These are phyloP conservation scores for Microdochium trichocladiopsis DNA, from an alignment of 2,329 filamentous ascomycete genomes.

Conservation along the genomic window DNA sequence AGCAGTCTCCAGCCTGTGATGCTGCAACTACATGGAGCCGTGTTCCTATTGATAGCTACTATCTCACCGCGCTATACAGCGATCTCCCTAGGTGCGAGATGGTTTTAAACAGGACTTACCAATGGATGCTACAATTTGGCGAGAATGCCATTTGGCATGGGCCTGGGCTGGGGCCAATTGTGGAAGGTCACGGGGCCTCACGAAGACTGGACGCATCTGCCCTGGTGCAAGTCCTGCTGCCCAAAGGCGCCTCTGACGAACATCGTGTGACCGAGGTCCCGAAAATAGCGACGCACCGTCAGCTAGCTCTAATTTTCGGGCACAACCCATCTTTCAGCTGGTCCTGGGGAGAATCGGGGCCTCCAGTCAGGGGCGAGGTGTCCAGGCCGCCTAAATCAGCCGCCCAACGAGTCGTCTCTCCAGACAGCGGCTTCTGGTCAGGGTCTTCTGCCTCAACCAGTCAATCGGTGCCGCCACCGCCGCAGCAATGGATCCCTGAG, in stretches of 20 bases:
- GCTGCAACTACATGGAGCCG: neutral
- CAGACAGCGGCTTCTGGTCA: neutral
- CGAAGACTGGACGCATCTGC: neutral
- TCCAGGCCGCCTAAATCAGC: neutral
- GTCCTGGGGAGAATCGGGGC: neutral
- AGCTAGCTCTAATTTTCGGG: neutral
- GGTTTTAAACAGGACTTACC: neutral
- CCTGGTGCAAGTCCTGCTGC: neutral
- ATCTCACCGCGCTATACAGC: neutral
- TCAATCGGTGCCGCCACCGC: neutral
- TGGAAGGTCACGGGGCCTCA: neutral
- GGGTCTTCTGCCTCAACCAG: neutral
- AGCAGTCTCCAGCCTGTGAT: neutral
- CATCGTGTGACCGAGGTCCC: neutral
- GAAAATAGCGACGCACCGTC: neutral
- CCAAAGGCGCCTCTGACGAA: neutral
- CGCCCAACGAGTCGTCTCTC: neutral
- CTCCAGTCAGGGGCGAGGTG: neutral
- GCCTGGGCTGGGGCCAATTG: neutral
- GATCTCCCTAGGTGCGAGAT: neutral
- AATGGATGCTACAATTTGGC: neutral
- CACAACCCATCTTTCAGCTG: neutral
- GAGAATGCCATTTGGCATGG: neutral
- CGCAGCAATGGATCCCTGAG: neutral
- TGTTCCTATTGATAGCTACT: neutral